Base-by-base conservation (phyloP, 495 filamentous ascomycete genomes). In the Cryomyces minteri region DNA sequence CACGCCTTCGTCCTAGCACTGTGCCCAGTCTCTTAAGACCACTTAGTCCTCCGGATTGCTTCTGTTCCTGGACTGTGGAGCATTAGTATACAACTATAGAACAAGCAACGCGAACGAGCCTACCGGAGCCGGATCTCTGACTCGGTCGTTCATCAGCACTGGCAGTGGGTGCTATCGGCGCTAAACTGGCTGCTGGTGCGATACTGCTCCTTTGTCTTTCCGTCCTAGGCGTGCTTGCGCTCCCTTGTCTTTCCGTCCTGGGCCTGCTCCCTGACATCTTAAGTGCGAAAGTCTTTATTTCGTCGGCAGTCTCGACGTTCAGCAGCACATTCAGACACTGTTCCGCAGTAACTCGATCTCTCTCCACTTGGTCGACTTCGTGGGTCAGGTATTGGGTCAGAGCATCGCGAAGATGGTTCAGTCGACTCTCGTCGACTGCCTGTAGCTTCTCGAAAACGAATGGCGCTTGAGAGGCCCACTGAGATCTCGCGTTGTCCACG, bases 401-500 rank as follows among this genome's bases (percentile, higher is more conserved):
- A 43, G 83, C 79, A 62, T 96, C 88, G 39, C 90, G 82, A 43
- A 99, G 69, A 60, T 93, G 82, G 59, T 95, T 94, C 49, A 92
- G 69, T 46, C 92, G 72, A 46, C 71, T 77, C 63, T 99, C 92
- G 48, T 99, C 92, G 12, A 87, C 66, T 5, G 85, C 78, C 60
- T 99, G 92, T 12, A 99, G 75, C 48, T 81, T 84, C 61, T 96
- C 92, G 57, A 92, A 96, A 45, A 95, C 80, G 62, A 83, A 96
- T 5, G 92, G 92, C 32, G 92, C 84, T 58, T 94, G 84, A 6
- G 90, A 92, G 32, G 94, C 81, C 92, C 92, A 99, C 59, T 93
- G 82, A 49, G 79, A 73, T 41, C 65, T 74, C 4, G 87, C 81
- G 51, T 74, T 77, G 43, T 93, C 82, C 10, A 90, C 71, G 39